These are phyloP conservation scores for Penicillium sp. DNA, from an alignment of 2,329 filamentous ascomycete species.

Conservation along the genomic window DNA sequence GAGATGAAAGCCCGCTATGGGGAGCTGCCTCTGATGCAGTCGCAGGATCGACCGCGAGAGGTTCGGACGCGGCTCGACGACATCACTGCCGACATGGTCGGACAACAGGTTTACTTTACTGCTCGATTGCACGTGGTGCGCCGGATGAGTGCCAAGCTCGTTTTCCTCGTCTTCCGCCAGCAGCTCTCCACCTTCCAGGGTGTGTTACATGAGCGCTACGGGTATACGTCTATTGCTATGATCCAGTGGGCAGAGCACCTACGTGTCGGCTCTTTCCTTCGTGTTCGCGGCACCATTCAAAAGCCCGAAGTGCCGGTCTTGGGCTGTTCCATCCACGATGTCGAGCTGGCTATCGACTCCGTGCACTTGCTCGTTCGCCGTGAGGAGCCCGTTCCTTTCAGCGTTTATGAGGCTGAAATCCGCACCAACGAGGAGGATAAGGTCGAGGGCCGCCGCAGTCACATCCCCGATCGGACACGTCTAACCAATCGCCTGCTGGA, in stretches of 20 bases:
- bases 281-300: slow-evolving; percentile 68
- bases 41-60: slow-evolving; percentile 48
- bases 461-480: slow-evolving; percentile 67
- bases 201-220: slow-evolving; percentile 61
- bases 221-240: slow-evolving; percentile 65
- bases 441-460: slow-evolving; percentile 53
- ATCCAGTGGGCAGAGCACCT: slow-evolving; percentile 83
- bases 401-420: slow-evolving; percentile 65
- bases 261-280: slow-evolving; percentile 69
- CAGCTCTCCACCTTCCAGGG: slow-evolving; percentile 79
- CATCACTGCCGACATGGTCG: slow-evolving; percentile 50
- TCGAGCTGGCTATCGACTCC: slow-evolving; percentile 68
- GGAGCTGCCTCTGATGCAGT: slow-evolving; percentile 54
- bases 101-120: slow-evolving; percentile 60
- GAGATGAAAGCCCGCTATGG: slow-evolving; percentile 58
- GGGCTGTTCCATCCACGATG: slow-evolving; percentile 67
- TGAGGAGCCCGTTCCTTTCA: slow-evolving; percentile 61
- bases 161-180: slow-evolving; percentile 82
- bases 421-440: slow-evolving; percentile 52
- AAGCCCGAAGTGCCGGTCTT: slow-evolving; percentile 68
- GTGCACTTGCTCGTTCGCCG: slow-evolving; percentile 59
- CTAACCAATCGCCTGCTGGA: slow-evolving; percentile 75
- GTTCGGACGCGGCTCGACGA: slow-evolving; percentile 48
- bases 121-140: slow-evolving; percentile 73
- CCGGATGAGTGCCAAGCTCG: slow-evolving; percentile 72